Evolutionary conservation across 1,139 yeast species (phyloP).

Genomic region (Wickerhamiella infanticola): DNA sequence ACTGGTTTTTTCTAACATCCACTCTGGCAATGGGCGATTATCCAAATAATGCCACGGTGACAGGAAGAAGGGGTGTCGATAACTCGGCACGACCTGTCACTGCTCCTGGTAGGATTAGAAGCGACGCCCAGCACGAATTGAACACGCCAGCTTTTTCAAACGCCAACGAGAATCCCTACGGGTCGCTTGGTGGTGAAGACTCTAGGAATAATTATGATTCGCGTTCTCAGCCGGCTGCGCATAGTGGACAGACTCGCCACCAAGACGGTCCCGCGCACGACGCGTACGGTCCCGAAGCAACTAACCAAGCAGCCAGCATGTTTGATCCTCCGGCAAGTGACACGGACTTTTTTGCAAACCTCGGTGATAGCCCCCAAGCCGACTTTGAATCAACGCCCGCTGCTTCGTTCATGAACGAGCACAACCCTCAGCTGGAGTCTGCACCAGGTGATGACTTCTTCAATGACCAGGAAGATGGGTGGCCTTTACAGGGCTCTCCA

Average conservation of each 20-base stretch:
- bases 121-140: neutral
- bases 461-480: neutral
- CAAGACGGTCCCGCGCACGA: neutral
- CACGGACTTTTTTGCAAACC: slow-evolving; percentile 4
- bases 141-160: neutral
- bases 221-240: no score
- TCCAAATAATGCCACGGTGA: neutral
- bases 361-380: neutral
- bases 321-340: neutral
- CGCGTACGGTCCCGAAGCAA: neutral
- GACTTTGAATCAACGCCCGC: neutral
- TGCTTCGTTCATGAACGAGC: neutral
- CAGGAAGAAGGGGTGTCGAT: neutral
- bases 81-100: neutral
- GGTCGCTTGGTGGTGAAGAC: no score
- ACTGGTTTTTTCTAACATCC: neutral
- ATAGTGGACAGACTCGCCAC: no score
- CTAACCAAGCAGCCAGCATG: neutral
- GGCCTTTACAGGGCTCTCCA: neutral
- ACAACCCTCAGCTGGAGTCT: neutral
- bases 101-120: neutral
- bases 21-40: neutral
- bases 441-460: slow-evolving; percentile 5
- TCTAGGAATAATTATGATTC: no score
- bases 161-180: no score